Percentiles rank a stretch among this genome's conserved stretches.
These are phyloP conservation scores for Neopestalotiopsis sp. DNA, from an alignment of 2,329 filamentous ascomycete species.

Conservation along the genomic window DNA sequence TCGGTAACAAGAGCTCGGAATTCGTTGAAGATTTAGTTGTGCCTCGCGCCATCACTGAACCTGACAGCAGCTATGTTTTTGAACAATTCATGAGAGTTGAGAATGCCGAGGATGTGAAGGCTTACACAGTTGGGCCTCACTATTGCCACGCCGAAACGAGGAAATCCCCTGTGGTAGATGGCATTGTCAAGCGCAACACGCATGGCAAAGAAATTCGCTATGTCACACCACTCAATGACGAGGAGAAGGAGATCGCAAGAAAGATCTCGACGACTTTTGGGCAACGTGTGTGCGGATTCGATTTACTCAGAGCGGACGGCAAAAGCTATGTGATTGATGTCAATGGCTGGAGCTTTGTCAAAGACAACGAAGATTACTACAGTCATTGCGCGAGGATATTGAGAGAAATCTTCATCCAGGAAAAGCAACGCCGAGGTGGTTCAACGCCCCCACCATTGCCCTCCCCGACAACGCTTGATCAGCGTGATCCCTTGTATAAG, in stretches of 20 bases:
- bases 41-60: conserved; percentile 82
- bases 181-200: conserved; percentile 92
- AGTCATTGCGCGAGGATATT: conserved; percentile 87
- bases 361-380: conserved; percentile 99
- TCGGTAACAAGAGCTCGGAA: conserved; percentile 99
- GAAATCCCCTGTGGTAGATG: conserved; percentile 96
- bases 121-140: conserved; percentile 90
- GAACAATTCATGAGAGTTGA: conserved; percentile 97
- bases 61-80: conserved; percentile 87
- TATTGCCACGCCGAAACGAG: conserved; percentile 97
- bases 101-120: conserved; percentile 97
- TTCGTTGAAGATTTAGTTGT: conserved; percentile 78
- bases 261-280: conserved; percentile 92
- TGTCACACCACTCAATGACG: conserved; percentile 80
- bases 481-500: conserved; percentile 37
- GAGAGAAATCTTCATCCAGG: conserved; percentile 84
- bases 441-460: conserved; percentile 57
- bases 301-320: conserved; percentile 84
- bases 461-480: conserved; percentile 52
- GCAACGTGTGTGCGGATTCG: conserved; percentile 94
- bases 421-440: conserved; percentile 70
- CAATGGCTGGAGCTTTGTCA: conserved; percentile 99
- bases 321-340: conserved; percentile 98
- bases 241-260: conserved; percentile 85
- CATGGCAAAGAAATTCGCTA: conserved; percentile 98